Conservation (phyloP, 306 rosid genomes). For the Vigna angularis region DNA sequence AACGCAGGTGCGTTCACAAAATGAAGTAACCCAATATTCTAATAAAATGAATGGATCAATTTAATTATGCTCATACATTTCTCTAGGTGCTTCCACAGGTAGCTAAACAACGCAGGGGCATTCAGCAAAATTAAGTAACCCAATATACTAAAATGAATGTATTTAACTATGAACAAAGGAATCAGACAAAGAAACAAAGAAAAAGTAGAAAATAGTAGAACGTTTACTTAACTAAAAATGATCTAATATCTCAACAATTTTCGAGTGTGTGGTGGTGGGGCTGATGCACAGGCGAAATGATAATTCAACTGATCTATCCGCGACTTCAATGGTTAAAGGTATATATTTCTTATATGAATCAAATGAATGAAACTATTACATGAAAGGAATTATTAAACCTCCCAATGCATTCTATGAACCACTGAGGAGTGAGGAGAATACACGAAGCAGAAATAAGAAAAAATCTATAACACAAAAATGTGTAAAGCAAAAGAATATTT, state of each 20-base stretch:
- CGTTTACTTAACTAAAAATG: not conserved
- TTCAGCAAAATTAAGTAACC: slow-evolving; percentile 12
- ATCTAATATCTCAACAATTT: slow-evolving; percentile 6
- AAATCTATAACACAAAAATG: slow-evolving; percentile 48
- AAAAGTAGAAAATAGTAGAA: slow-evolving; percentile 7
- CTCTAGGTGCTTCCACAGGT: not conserved
- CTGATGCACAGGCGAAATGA: slow-evolving; percentile 5
- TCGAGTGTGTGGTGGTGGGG: not conserved
- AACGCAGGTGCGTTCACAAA: not conserved
- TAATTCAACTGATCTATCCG: slow-evolving; percentile 4
- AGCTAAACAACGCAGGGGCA: not conserved
- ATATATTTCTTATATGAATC: slow-evolving; percentile 52
- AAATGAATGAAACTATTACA: slow-evolving; percentile 38
- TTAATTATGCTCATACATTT: slow-evolving; percentile 16
- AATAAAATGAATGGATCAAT: slow-evolving; percentile 16
- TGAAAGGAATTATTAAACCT: slow-evolving; percentile 42
- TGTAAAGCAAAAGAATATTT: slow-evolving; percentile 39
- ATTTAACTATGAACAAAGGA: not conserved
- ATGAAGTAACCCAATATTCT: not conserved
- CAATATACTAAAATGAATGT: not conserved
- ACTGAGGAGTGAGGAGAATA: slow-evolving; percentile 47
- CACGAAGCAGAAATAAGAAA: slow-evolving; percentile 48
- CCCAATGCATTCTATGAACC: slow-evolving; percentile 48
- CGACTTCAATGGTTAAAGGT: slow-evolving; percentile 31
- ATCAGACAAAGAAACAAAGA: not conserved